These are phyloP conservation scores for Phytopythium vexans DNA, from an alignment of 352 stramenopile species.

Conservation along the genomic window DNA sequence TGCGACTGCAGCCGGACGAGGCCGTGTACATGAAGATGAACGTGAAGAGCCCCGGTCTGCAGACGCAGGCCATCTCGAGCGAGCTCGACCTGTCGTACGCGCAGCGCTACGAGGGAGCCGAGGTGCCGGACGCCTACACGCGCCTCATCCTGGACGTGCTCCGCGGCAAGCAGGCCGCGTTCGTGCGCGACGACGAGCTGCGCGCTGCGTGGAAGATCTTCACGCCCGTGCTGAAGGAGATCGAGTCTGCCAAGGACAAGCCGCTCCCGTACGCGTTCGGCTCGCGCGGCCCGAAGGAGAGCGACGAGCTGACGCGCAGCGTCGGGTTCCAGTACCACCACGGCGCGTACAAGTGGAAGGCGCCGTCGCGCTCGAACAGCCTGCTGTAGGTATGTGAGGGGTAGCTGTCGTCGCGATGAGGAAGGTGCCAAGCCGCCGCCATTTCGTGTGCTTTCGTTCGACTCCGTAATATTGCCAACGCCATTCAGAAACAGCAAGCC, in stretches of 20 bases:
- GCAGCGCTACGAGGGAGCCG: constrained; percentile 77
- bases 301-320: constrained; percentile 70
- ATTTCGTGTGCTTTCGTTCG: too few species aligned
- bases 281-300: constrained; percentile 90
- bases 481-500: too few species aligned
- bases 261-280: constrained; percentile 93
- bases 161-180: constrained; percentile 93
- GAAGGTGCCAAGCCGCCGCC: too few species aligned
- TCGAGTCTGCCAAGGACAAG: constrained; percentile 90
- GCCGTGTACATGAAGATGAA: constrained; percentile 97
- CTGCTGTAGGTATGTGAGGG: constrained; percentile 31
- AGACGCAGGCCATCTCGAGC: constrained; percentile 88
- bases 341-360: constrained; percentile 71
- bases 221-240: constrained; percentile 95
- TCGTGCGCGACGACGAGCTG: constrained; percentile 97
- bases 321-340: constrained; percentile 80
- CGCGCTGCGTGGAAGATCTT: constrained; percentile 97
- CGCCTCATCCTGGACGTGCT: constrained; percentile 97
- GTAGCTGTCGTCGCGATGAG: too few species aligned
- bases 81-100: constrained; percentile 97
- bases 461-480: too few species aligned
- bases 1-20: constrained; percentile 96
- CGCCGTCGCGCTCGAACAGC: constrained; percentile 32
- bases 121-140: constrained; percentile 97
- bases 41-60: constrained; percentile 94